A percentile compares a stretch with the other conserved stretches of the same genome.
These are phyloP conservation scores for Suillus lakei DNA, from an alignment of 768 basidiomycete genomes.

Conservation along the genomic window DNA sequence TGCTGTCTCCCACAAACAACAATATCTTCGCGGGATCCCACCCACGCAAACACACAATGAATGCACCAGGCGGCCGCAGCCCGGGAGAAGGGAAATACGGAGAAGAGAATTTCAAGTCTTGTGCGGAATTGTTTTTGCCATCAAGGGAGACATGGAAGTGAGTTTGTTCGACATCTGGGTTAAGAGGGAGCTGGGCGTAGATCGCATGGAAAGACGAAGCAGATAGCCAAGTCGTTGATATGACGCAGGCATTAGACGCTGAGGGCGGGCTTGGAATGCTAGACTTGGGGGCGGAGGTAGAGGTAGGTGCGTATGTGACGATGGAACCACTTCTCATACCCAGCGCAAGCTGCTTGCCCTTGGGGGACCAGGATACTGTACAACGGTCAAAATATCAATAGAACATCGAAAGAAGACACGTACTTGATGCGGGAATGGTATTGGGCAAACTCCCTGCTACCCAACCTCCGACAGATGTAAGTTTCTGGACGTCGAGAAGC, in stretches of 20 bases:
- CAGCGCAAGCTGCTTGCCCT: conserved; percentile 83
- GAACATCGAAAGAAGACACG: conserved; percentile 27
- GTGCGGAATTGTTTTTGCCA: conserved; percentile 41
- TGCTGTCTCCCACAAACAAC: conserved; percentile 52
- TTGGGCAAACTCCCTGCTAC: conserved; percentile 51
- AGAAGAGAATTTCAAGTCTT: conserved; percentile 42
- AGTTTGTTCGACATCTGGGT: conserved; percentile 44
- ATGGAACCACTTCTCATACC: conserved; percentile 75
- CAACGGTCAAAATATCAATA: conserved; percentile 16
- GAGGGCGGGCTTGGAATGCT: conserved; percentile 62
- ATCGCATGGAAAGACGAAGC: conserved; percentile 70
- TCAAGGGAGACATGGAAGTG: conserved; percentile 50
- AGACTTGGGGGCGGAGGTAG: conserved; percentile 57
- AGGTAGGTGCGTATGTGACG: conserved; percentile 63
- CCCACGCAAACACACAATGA: conserved; percentile 41
- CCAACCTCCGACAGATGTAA: conserved; percentile 56
- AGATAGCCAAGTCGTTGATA: conserved; percentile 70
- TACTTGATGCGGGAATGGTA: conserved; percentile 63
- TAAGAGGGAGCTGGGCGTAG: conserved; percentile 53
- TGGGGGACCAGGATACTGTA: conserved; percentile 83
- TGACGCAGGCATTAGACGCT: conserved; percentile 46
- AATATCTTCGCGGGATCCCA: conserved; percentile 51
- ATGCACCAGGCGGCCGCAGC: conserved; percentile 49
- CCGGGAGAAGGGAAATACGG: conserved; percentile 52
- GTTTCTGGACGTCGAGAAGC: conserved; percentile 59